Percentiles rank a stretch among this genome's conserved stretches.
These are phyloP conservation scores for Passiflora organensis DNA, from an alignment of 345 rosid genomes.

Conservation along the genomic window DNA sequence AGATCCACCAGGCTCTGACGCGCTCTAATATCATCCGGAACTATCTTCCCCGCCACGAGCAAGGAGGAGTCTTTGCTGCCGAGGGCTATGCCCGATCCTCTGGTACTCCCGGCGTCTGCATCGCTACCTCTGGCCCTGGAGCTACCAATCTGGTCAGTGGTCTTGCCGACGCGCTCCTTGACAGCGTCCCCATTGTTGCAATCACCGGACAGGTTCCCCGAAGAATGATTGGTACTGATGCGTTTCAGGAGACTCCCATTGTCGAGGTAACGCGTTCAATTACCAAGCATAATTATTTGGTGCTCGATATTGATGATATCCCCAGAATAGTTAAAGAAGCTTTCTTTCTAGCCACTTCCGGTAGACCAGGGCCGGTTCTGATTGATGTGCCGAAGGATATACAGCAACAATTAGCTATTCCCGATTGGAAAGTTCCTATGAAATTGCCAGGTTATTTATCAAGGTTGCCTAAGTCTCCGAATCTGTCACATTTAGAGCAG, in stretches of 20 bases:
- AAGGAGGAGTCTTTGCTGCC: constrained; percentile 92
- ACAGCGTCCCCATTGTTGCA: constrained; percentile 84
- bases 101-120: constrained; percentile 80
- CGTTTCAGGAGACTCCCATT: constrained; percentile 88
- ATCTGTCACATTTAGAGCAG: constrained; percentile 53
- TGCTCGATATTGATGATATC: constrained; percentile 80
- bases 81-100: constrained; percentile 92
- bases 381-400: constrained; percentile 94
- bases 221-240: constrained; percentile 89
- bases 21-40: constrained; percentile 72
- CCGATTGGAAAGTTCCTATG: constrained; percentile 57
- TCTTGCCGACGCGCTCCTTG: constrained; percentile 82
- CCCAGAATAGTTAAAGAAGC: constrained; percentile 82
- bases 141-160: constrained; percentile 90
- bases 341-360: constrained; percentile 76
- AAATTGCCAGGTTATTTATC: constrained; percentile 68
- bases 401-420: constrained; percentile 83
- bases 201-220: constrained; percentile 94
- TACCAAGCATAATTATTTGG: constrained; percentile 83
- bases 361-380: constrained; percentile 89
- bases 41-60: constrained; percentile 94
- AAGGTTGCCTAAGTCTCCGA: constrained; percentile 70
- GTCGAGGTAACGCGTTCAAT: constrained; percentile 94
- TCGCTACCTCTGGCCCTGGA: constrained; percentile 95
- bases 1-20: constrained; percentile 97